A percentile compares a stretch with the other conserved stretches of the same genome.
Conservation (phyloP, 441 rosid species). For the Flueggea neowawraea region DNA sequence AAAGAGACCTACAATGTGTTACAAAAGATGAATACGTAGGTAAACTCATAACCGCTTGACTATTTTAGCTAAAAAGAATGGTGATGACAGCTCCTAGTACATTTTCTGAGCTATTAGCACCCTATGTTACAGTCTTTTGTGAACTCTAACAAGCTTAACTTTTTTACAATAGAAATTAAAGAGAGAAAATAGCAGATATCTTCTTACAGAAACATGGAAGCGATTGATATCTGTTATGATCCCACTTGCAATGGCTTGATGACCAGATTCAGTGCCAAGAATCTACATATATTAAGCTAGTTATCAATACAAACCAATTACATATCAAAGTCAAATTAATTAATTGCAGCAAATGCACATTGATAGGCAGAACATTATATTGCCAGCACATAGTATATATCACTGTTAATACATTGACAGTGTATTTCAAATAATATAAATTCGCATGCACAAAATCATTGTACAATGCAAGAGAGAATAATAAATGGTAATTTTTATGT, state of each 20-base stretch:
- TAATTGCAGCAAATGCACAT: too few relatives aligned
- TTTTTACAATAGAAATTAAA: constrained; percentile 3
- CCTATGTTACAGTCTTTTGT: not conserved
- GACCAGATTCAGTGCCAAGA: constrained; percentile 64
- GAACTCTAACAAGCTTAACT: constrained; percentile 5
- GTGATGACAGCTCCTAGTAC: too few relatives aligned
- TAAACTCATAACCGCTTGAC: constrained; percentile 6
- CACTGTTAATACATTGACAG: too few relatives aligned
- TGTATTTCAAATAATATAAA: too few relatives aligned
- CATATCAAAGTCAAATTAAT: too few relatives aligned
- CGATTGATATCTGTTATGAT: constrained; percentile 63
- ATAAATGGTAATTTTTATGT: too few relatives aligned
- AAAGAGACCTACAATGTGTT: constrained; percentile 62
- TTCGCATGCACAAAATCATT: too few relatives aligned
- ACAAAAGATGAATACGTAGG: constrained; percentile 20
- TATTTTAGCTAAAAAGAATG: constrained; percentile 9
- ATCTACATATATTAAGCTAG: constrained; percentile 31
- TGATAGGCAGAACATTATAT: too few relatives aligned
- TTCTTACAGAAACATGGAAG: constrained; percentile 79
- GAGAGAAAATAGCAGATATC: constrained; percentile 12
- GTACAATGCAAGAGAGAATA: too few relatives aligned
- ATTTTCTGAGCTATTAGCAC: too few relatives aligned
- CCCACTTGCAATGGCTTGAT: constrained; percentile 70
- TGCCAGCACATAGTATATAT: too few relatives aligned
- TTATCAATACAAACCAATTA: too few relatives aligned